Evolutionary conservation across 163 green algal genomes (phyloP).

Genomic region (Prototheca wickerhamii): DNA sequence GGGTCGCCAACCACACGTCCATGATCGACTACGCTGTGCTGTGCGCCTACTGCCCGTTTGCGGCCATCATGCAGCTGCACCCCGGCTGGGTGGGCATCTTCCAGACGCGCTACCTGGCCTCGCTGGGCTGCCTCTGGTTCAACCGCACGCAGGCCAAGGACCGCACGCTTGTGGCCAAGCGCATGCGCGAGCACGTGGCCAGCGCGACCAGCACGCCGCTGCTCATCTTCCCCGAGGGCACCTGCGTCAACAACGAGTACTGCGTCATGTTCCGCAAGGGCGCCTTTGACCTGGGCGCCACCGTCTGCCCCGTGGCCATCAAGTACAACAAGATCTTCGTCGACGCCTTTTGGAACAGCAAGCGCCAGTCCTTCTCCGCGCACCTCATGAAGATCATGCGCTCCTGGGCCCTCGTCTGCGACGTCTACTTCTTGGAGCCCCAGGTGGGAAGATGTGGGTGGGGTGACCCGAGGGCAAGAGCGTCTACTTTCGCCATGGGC

Average conservation of each 20-base stretch:
- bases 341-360: constrained; percentile 96
- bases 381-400: constrained; percentile 89
- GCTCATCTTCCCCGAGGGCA: constrained; percentile 97
- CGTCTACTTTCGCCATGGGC: neutral
- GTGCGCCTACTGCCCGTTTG: constrained; percentile 80
- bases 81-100: constrained; percentile 85
- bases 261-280: constrained; percentile 97
- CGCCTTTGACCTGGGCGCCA: constrained; percentile 89
- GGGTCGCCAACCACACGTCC: constrained; percentile 95
- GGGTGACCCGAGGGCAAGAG: neutral
- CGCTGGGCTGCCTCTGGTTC: constrained; percentile 93
- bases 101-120: constrained; percentile 68
- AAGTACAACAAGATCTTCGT: constrained; percentile 99
- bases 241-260: constrained; percentile 99
- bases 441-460: constrained; percentile 35
- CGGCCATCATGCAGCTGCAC: constrained; percentile 99
- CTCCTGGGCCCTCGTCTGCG: constrained; percentile 88
- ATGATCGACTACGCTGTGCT: constrained; percentile 99
- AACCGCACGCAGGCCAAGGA: constrained; percentile 80
- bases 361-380: constrained; percentile 75
- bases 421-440: constrained; percentile 94
- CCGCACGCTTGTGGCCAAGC: constrained; percentile 54
- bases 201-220: constrained; percentile 55
- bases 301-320: constrained; percentile 90
- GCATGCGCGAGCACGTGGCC: constrained; percentile 71